phyloP scores from a whole-genome alignment of 257 asterid species.

The Nicotiana obtusifolia region DNA sequence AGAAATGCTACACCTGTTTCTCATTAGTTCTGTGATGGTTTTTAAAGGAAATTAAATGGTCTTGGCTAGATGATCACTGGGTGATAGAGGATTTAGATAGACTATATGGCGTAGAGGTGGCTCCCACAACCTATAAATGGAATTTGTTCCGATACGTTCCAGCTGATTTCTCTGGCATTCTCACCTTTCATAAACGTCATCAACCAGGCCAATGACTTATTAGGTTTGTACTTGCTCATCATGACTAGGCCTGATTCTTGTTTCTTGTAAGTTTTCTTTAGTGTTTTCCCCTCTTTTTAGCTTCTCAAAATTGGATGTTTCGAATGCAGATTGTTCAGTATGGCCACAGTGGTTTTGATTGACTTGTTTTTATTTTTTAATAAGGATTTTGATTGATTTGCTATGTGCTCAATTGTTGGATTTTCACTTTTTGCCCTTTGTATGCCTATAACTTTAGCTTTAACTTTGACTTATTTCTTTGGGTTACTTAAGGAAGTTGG shows the following conservation, averaged over 20 bases:
- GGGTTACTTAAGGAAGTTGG: slow-evolving; percentile 43
- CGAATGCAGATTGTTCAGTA: not conserved
- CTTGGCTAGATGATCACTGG: not conserved
- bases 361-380: not conserved
- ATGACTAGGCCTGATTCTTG: not conserved
- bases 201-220: not conserved
- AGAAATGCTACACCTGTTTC: not conserved
- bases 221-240: not conserved
- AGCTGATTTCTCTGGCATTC: not conserved
- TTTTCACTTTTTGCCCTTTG: not conserved
- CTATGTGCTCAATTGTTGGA: not conserved
- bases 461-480: slow-evolving; percentile 21
- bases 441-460: slow-evolving; percentile 11
- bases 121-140: not conserved
- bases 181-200: not conserved
- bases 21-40: not conserved
- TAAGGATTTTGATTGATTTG: not conserved
- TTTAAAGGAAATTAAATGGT: not conserved
- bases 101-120: not conserved
- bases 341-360: not conserved
- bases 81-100: not conserved
- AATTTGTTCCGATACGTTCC: not conserved
- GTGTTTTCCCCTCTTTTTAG: not conserved
- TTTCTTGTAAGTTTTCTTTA: not conserved
- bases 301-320: not conserved